Evolutionary conservation across 495 filamentous ascomycete species (phyloP).

Genomic region (Xylaria cubensis): DNA sequence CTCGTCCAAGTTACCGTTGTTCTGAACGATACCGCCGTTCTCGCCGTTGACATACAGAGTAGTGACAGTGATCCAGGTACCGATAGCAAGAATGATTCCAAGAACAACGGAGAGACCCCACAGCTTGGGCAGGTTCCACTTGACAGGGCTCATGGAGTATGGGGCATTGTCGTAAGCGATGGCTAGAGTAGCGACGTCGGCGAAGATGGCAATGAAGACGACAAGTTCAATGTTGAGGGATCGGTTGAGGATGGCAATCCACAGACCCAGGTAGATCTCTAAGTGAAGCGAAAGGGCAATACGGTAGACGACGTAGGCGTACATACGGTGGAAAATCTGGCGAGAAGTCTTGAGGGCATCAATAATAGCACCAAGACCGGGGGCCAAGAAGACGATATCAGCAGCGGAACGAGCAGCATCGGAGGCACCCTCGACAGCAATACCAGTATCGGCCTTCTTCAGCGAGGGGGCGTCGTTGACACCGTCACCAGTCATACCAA

Average conservation of each 20-base stretch:
- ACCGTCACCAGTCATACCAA: slow-evolving; percentile 98
- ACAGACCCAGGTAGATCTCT: slow-evolving; percentile 86
- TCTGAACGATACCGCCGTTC: slow-evolving; percentile 83
- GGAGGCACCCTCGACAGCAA: slow-evolving; percentile 92
- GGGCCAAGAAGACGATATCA: slow-evolving; percentile 92
- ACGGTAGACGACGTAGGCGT: slow-evolving; percentile 95
- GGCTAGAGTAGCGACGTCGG: slow-evolving; percentile 89
- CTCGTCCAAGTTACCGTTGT: slow-evolving; percentile 79
- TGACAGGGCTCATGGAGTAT: slow-evolving; percentile 84
- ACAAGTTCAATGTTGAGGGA: slow-evolving; percentile 84
- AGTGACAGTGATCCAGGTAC: slow-evolving; percentile 83
- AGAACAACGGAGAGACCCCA: slow-evolving; percentile 91
- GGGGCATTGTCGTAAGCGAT: slow-evolving; percentile 95
- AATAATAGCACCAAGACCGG: slow-evolving; percentile 91
- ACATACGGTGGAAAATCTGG: slow-evolving; percentile 97
- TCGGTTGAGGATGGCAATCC: slow-evolving; percentile 86
- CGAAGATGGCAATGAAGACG: slow-evolving; percentile 94
- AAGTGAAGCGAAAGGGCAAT: slow-evolving; percentile 91
- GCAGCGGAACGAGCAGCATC: slow-evolving; percentile 92
- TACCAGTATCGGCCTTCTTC: slow-evolving; percentile 94
- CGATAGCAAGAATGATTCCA: slow-evolving; percentile 78
- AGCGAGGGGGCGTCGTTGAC: slow-evolving; percentile 96
- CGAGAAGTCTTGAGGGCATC: slow-evolving; percentile 92
- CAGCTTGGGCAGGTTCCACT: slow-evolving; percentile 91
- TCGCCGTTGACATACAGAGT: slow-evolving; percentile 73